Percentiles rank a stretch among this genome's conserved stretches.
phyloP scores from a whole-genome alignment of 805 yeast genomes.

The Candida broadrunensis region DNA sequence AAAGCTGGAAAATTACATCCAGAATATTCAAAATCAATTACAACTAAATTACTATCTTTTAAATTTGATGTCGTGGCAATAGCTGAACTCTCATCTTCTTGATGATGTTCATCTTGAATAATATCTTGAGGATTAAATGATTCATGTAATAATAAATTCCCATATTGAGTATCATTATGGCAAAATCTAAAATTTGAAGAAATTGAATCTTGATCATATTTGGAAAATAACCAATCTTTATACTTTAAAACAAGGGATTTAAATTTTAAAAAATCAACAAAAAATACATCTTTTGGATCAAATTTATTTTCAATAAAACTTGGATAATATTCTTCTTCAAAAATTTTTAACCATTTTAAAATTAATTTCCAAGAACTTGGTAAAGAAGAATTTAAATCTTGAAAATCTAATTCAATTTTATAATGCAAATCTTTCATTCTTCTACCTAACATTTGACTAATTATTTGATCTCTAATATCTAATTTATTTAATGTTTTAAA shows the following conservation, averaged over 20 bases:
- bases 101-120: constrained; percentile 10
- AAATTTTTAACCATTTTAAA: constrained; percentile 62
- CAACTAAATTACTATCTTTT: constrained; percentile 61
- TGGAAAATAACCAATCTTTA: constrained; percentile 55
- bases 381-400: constrained; percentile 50
- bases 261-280: constrained; percentile 50
- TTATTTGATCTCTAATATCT: constrained; percentile 71
- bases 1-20: constrained; percentile 87
- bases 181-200: constrained; percentile 67
- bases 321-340: constrained; percentile 41
- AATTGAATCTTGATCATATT: constrained; percentile 45
- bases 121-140: constrained; percentile 51
- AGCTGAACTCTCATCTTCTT: constrained; percentile 5
- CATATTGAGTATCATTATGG: constrained; percentile 97
- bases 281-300: constrained; percentile 35
- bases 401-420: constrained; percentile 62
- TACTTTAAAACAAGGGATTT: constrained; percentile 49
- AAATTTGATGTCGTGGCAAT: constrained; percentile 27
- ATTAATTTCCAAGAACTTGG: constrained; percentile 71
- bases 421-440: constrained; percentile 94
- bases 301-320: constrained; percentile 28
- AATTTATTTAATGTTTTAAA: constrained; percentile 72
- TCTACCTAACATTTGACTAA: constrained; percentile 83
- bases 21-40: constrained; percentile 94
- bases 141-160: constrained; percentile 71